Conservation (phyloP, 805 yeast species). For the Sugiyamaella smithiae region DNA sequence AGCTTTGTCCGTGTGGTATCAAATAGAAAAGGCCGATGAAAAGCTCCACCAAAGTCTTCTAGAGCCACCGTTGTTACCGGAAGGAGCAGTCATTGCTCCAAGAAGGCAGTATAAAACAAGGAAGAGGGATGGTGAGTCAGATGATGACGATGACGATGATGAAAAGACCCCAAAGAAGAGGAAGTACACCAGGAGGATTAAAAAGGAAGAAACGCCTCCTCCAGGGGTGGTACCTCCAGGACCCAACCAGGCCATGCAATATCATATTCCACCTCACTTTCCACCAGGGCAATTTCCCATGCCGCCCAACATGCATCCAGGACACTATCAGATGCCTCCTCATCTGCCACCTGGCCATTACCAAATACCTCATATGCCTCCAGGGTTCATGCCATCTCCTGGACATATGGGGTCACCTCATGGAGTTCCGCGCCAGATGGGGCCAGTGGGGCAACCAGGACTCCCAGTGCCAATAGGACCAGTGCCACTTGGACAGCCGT, state of each 20-base stretch:
- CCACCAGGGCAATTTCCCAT: not conserved
- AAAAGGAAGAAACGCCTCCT: conserved; percentile 1
- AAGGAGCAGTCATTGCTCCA: conserved; percentile 18
- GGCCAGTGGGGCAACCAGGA: too few species aligned
- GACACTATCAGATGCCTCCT: conserved; percentile 3
- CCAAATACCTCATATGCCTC: not conserved
- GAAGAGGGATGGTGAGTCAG: conserved; percentile 18
- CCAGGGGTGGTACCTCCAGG: conserved; percentile 1
- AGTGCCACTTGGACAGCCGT: too few species aligned
- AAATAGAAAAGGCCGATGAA: conserved; percentile 43
- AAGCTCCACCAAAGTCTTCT: conserved; percentile 28
- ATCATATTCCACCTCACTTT: not conserved
- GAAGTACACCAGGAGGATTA: conserved; percentile 9
- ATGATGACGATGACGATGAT: conserved; percentile 20
- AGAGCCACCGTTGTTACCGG: conserved; percentile 22
- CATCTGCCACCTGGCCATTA: not conserved
- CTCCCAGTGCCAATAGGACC: too few species aligned
- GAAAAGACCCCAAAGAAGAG: conserved; percentile 11
- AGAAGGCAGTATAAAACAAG: conserved; percentile 24
- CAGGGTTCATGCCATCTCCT: too few species aligned
- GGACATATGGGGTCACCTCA: too few species aligned
- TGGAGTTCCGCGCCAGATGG: too few species aligned
- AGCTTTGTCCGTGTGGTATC: conserved; percentile 75
- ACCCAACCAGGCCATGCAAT: not conserved
- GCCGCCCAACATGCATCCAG: not conserved